Base-by-base conservation (phyloP, 192 early-diverging fungal genomes). In the Coemansia sp. region DNA sequence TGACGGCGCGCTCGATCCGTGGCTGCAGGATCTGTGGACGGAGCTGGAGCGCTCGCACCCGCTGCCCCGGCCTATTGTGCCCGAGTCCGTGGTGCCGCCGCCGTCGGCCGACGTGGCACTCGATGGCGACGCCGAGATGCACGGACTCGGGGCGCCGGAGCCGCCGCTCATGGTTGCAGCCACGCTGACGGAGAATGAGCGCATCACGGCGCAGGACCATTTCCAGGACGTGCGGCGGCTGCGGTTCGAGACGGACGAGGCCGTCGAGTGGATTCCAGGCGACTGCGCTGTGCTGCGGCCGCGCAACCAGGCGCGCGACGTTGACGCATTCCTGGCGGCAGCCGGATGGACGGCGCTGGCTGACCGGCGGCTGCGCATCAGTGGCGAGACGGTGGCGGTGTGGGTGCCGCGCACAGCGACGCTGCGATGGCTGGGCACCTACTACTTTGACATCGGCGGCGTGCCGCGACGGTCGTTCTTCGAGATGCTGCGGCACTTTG, bases 161-260 rank as follows among this genome's bases (percentile, higher is more conserved):
- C 36, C 55, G 6, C 63, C 45, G 7, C 64, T 39, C 18, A 46
- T 42, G 12, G 36, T 56, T 9, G 36, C 40, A 0, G 62, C 73
- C 12, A 65, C 47, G 41, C 64, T 91, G 26, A 56, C 72, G n/a
- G 46, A 56, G 9, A 92, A 93, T 63, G 71, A 86, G 46, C 77
- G 94, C 10, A 84, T 98, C 26, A 96, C 95, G 0, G 67, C 89
- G 1, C 18, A 47, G 2, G 87, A 89, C 42, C 95, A 98, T 71
- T 95, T 94, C 73, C 95, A 98, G 78, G 95, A 98, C 75, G 93
- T 99, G n/a, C 85, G 94, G 18, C 92, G 91, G 67, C 65, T 98
- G 8, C 87, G 80, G 42, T 85, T 97, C n/a, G 59, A 65, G 26
- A 67, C 87, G 8, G 73, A 71, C 15, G 70, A 71, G 13, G 32